Percentiles rank a stretch among this genome's conserved stretches.
Evolutionary conservation across 2,329 filamentous ascomycete genomes (phyloP).

Genomic region (Nemania bipapillata): DNA sequence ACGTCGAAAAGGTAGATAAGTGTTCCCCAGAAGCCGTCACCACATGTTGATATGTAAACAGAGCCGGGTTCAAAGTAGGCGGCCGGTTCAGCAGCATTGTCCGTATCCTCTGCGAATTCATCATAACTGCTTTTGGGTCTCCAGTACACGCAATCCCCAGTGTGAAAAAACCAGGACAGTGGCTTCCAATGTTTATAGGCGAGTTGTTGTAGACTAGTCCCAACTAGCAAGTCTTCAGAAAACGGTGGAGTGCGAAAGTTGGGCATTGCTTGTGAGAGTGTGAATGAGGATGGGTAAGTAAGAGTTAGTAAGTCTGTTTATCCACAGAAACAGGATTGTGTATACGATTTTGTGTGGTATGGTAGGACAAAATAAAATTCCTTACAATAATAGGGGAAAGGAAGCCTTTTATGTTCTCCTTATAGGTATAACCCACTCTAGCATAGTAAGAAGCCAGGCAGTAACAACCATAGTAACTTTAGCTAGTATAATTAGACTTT

Average conservation of each 20-base stretch:
- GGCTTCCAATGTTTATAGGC: constrained; percentile 14
- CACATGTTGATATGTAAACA: neutral
- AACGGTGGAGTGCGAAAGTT: neutral
- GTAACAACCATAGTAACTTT: too few relatives aligned
- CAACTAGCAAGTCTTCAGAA: constrained; percentile 1
- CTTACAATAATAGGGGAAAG: neutral
- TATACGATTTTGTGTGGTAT: neutral
- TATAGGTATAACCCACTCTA: too few relatives aligned
- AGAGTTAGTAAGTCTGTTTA: neutral
- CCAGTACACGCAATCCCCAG: constrained; percentile 6
- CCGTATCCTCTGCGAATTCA: neutral
- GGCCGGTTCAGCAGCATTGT: constrained; percentile 1
- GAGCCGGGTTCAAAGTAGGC: neutral
- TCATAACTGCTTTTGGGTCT: constrained; percentile 2
- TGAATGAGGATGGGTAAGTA: neutral
- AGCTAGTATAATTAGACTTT: too few relatives aligned
- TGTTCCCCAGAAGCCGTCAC: constrained; percentile 6
- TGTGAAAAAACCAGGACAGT: constrained; percentile 6
- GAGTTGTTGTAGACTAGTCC: constrained; percentile 7
- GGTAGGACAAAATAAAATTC: neutral
- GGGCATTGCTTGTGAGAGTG: constrained; percentile 1
- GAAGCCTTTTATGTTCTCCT: too few relatives aligned
- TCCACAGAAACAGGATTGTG: neutral
- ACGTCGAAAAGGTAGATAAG: constrained; percentile 3
- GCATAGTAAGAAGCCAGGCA: too few relatives aligned